phyloP scores from a whole-genome alignment of 805 yeast genomes.

The Kluyveromyces aestuarii region DNA sequence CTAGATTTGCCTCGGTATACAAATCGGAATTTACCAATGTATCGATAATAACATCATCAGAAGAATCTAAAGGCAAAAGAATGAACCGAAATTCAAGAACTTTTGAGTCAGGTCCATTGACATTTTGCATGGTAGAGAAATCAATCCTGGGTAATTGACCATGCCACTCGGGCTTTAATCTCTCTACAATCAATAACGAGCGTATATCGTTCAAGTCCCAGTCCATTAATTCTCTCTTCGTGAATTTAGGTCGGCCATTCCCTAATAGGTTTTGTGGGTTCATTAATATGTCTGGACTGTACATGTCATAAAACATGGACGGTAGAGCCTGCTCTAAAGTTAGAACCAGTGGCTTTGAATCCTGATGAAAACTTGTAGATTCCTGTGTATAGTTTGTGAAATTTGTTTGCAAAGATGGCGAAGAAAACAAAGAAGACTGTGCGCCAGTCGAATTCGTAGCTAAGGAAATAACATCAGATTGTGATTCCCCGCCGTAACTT shows the following conservation, averaged over 20 bases:
- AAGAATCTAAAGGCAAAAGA: constrained; percentile 42
- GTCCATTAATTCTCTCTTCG: constrained; percentile 52
- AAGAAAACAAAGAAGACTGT: not conserved
- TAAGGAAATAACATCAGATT: not conserved
- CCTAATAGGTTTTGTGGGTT: constrained; percentile 35
- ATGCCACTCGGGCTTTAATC: constrained; percentile 47
- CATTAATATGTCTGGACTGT: constrained; percentile 44
- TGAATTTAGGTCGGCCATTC: constrained; percentile 55
- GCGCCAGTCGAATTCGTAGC: not conserved
- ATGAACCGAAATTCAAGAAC: constrained; percentile 37
- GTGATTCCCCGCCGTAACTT: not conserved
- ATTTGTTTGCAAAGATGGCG: not conserved
- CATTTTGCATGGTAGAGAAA: constrained; percentile 4
- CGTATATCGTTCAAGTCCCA: constrained; percentile 68
- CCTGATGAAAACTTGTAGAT: not conserved
- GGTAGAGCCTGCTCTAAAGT: constrained; percentile 47
- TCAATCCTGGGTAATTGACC: constrained; percentile 38
- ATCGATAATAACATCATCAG: constrained; percentile 40
- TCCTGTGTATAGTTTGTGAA: not conserved
- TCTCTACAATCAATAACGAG: constrained; percentile 48
- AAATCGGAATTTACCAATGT: constrained; percentile 49
- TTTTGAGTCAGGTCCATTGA: constrained; percentile 9
- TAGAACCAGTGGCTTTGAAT: constrained; percentile 9
- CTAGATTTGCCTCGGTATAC: constrained; percentile 56
- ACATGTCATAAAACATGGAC: constrained; percentile 42